These are phyloP conservation scores for Linum lewisii DNA, from an alignment of 345 rosid genomes.

Conservation along the genomic window DNA sequence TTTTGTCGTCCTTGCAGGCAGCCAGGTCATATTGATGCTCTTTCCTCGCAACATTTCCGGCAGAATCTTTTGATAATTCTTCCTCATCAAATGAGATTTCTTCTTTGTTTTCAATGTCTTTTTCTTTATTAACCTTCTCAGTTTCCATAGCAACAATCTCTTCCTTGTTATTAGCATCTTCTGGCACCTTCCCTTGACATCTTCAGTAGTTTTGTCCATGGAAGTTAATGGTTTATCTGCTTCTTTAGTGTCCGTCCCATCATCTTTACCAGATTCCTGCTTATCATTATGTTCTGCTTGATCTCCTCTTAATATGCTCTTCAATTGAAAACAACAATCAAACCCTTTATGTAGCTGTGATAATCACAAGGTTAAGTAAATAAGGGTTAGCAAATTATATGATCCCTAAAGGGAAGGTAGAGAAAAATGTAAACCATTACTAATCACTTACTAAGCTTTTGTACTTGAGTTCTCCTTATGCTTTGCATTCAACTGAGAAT, in stretches of 20 bases:
- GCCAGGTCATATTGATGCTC: slow-evolving; percentile 37
- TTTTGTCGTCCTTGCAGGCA: slow-evolving; percentile 38
- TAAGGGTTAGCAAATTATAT: not conserved
- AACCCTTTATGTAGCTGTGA: slow-evolving; percentile 74
- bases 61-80: slow-evolving; percentile 33
- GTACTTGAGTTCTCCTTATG: slow-evolving; percentile 37
- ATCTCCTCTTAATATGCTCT: slow-evolving; percentile 33
- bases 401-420: not conserved
- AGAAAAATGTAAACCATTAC: not conserved
- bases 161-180: not conserved
- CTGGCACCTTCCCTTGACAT: slow-evolving; percentile 16
- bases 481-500: slow-evolving; percentile 27
- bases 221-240: slow-evolving; percentile 7
- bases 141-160: slow-evolving; percentile 10
- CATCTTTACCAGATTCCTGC: slow-evolving; percentile 25
- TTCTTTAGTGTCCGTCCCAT: slow-evolving; percentile 9
- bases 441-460: too few relatives aligned
- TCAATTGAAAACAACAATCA: slow-evolving; percentile 69
- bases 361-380: slow-evolving; percentile 9
- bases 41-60: slow-evolving; percentile 30
- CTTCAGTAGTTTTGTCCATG: slow-evolving; percentile 11
- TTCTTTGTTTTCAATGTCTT: slow-evolving; percentile 26
- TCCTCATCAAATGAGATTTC: slow-evolving; percentile 21
- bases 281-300: slow-evolving; percentile 29
- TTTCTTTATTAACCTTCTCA: slow-evolving; percentile 22